These are phyloP conservation scores for Globisporangium camurandrum DNA, from an alignment of 352 stramenopile species.

Conservation along the genomic window DNA sequence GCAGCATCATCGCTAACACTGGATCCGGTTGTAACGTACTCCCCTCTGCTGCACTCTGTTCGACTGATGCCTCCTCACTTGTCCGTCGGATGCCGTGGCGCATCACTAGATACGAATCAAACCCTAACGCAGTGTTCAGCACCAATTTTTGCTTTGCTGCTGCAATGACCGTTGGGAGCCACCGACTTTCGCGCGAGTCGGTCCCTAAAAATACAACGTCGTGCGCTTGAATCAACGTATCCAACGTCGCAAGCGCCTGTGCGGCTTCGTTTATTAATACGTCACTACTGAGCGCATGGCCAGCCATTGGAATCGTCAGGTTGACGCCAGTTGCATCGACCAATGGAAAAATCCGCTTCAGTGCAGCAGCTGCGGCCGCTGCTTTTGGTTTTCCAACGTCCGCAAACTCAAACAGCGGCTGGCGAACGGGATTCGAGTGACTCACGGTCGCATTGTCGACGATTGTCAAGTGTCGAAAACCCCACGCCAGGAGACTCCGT, in stretches of 20 bases:
- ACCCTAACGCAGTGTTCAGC: slow-evolving; percentile 77
- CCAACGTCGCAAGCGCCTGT: slow-evolving; percentile 67
- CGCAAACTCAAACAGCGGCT: slow-evolving; percentile 93
- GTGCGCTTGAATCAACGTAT: slow-evolving; percentile 86
- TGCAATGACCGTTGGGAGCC: slow-evolving; percentile 96
- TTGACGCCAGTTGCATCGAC: slow-evolving; percentile 83
- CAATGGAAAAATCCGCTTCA: slow-evolving; percentile 91
- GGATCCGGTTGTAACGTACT: no score
- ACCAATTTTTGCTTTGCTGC: slow-evolving; percentile 89
- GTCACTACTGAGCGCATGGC: slow-evolving; percentile 80
- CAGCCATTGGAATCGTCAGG: slow-evolving; percentile 98
- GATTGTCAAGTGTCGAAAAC: slow-evolving; percentile 96
- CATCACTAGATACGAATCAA: slow-evolving; percentile 98
- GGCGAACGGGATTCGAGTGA: slow-evolving; percentile 97
- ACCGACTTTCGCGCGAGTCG: slow-evolving; percentile 97
- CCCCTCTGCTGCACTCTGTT: no score
- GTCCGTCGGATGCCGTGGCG: slow-evolving; percentile 80
- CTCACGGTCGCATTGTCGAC: slow-evolving; percentile 96
- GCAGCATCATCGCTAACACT: not conserved
- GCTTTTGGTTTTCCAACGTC: slow-evolving; percentile 95
- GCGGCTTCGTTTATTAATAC: slow-evolving; percentile 57
- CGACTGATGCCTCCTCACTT: slow-evolving; percentile 2
- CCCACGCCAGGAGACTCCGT: slow-evolving; percentile 94
- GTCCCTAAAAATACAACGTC: slow-evolving; percentile 98
- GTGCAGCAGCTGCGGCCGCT: slow-evolving; percentile 86